Percentiles rank a stretch among this genome's conserved stretches.
These are phyloP conservation scores for Botrytis aclada DNA, from an alignment of 2,329 filamentous ascomycete genomes.

Conservation along the genomic window DNA sequence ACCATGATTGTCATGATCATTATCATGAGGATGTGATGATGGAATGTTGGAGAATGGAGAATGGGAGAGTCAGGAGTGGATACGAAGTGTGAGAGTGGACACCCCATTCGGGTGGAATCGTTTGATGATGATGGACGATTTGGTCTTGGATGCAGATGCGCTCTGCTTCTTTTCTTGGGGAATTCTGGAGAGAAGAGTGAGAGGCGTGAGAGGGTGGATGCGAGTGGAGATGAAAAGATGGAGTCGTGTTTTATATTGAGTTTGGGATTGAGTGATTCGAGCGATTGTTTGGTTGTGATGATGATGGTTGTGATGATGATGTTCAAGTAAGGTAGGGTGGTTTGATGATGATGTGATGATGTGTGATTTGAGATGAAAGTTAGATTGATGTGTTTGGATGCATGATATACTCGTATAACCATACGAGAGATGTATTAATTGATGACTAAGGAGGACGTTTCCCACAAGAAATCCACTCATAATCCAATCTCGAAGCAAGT, in stretches of 20 bases:
- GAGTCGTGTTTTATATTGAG: conserved; percentile 2
- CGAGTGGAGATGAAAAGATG: neutral
- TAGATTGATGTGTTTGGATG: neutral
- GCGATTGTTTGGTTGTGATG: neutral
- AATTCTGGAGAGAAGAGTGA: neutral
- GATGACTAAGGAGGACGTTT: neutral
- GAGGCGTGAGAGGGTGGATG: neutral
- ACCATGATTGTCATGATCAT: neutral
- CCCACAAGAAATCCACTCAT: too few relatives aligned
- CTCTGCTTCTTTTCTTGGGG: neutral
- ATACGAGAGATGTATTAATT: neutral
- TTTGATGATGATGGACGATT: neutral
- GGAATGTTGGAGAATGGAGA: neutral
- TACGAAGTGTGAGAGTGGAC: neutral
- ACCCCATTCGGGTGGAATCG: neutral
- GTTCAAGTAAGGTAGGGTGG: neutral
- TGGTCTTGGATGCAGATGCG: neutral
- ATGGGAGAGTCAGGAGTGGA: neutral
- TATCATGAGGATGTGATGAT: neutral
- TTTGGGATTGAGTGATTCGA: neutral
- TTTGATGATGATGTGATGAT: neutral
- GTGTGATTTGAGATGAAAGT: neutral
- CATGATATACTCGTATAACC: too few relatives aligned
- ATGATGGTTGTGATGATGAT: neutral
- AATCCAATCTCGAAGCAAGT: neutral